These are phyloP conservation scores for Parmelia sp. DNA, from an alignment of 495 filamentous ascomycete genomes.

Conservation along the genomic window DNA sequence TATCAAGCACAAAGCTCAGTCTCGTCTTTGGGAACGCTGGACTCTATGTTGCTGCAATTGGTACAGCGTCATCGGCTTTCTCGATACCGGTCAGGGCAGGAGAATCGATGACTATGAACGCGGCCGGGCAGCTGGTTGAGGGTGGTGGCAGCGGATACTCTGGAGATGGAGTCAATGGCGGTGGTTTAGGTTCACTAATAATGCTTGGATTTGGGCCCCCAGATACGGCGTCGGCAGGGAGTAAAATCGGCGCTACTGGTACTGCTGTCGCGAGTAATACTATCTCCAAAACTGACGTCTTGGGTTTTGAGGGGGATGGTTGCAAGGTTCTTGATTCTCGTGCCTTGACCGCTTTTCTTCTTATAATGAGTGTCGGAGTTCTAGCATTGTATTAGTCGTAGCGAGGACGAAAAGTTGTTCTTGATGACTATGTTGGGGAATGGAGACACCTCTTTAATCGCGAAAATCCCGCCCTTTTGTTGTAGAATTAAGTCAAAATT, in stretches of 20 bases:
- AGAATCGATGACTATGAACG: conserved; percentile 2
- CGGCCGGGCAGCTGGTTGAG: background rate
- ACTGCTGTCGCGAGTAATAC: background rate
- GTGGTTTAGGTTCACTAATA: background rate
- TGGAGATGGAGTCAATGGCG: no score
- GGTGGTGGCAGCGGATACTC: no score
- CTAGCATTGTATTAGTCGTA: no score
- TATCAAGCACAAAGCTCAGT: background rate
- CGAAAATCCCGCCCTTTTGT: no score
- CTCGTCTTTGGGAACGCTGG: conserved; percentile 1
- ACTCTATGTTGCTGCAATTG: background rate
- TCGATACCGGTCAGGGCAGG: conserved; percentile 1
- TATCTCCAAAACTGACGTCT: background rate
- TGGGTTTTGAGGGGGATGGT: no score
- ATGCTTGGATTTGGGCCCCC: conserved; percentile 1
- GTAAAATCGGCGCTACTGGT: background rate
- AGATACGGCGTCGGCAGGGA: background rate
- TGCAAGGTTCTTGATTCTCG: no score
- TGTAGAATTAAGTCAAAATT: no score
- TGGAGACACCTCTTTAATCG: no score
- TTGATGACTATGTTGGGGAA: no score
- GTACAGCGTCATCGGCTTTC: background rate
- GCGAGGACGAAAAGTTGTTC: no score
- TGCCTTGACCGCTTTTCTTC: no score
- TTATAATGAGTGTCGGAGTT: no score